Percentiles rank a stretch among this genome's conserved stretches.
Conservation (phyloP, 805 yeast genomes). For the Sungouiozyma ichnusensis region DNA sequence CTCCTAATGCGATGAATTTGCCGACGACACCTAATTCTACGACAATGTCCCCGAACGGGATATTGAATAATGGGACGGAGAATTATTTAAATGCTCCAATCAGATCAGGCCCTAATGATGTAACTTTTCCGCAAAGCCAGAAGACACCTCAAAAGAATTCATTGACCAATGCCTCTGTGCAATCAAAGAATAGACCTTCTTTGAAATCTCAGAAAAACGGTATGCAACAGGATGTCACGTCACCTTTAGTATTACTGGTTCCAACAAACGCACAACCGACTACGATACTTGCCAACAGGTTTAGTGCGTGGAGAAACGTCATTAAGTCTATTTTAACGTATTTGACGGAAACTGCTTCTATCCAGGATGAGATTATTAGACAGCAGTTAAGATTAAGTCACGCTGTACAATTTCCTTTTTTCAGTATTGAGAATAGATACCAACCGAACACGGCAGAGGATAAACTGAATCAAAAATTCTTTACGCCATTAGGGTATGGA, state of each 20-base stretch:
- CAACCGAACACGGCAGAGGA: slow-evolving; percentile 19
- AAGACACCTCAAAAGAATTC: slow-evolving; percentile 7
- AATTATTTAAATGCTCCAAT: background rate
- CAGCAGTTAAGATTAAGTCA: slow-evolving; percentile 74
- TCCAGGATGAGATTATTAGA: slow-evolving; percentile 78
- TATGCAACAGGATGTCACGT: slow-evolving; percentile 32
- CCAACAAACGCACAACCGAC: slow-evolving; percentile 69
- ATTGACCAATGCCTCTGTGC: slow-evolving; percentile 7
- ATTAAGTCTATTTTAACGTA: slow-evolving; percentile 66
- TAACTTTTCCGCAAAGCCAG: background rate
- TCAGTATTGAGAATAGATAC: slow-evolving; percentile 19
- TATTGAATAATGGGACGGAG: background rate
- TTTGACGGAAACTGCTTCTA: slow-evolving; percentile 65
- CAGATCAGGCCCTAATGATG: background rate
- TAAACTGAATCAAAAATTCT: slow-evolving; percentile 33
- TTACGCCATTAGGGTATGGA: slow-evolving; percentile 65
- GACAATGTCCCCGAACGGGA: background rate
- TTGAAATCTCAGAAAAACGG: slow-evolving; percentile 7
- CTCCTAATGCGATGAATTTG: background rate
- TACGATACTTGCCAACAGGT: slow-evolving; percentile 70
- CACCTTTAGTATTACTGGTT: slow-evolving; percentile 38
- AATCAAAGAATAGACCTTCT: slow-evolving; percentile 9
- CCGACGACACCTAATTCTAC: background rate
- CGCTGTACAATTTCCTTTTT: slow-evolving; percentile 44
- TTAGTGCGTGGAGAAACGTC: slow-evolving; percentile 75